phyloP scores from a whole-genome alignment of 768 basidiomycete species.

The Boletus rubescentipes region DNA sequence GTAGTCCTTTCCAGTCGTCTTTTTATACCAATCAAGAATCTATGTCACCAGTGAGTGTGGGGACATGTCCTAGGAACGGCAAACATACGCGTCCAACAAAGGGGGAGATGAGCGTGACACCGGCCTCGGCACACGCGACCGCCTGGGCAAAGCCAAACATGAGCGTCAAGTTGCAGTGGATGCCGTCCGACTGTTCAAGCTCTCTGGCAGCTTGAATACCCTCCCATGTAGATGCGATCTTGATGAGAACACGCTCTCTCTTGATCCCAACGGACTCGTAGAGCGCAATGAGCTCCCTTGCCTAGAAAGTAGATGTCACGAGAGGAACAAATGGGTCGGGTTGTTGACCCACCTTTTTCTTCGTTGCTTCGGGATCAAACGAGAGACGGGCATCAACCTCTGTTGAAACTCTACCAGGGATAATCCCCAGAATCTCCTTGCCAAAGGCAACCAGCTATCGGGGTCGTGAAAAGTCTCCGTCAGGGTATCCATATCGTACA shows the following conservation, averaged over 20 bases:
- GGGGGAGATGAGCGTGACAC: slow-evolving; percentile 94
- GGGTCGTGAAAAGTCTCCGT: neutral
- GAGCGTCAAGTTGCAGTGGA: slow-evolving; percentile 97
- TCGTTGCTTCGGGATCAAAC: slow-evolving; percentile 87
- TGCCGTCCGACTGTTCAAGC: slow-evolving; percentile 83
- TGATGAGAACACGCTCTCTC: slow-evolving; percentile 92
- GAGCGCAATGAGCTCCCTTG: slow-evolving; percentile 81
- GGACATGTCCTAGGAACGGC: neutral
- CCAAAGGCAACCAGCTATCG: slow-evolving; percentile 93
- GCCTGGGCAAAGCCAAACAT: slow-evolving; percentile 97
- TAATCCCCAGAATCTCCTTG: slow-evolving; percentile 86
- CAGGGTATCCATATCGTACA: neutral
- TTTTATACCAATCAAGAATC: slow-evolving; percentile 99
- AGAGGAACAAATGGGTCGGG: neutral
- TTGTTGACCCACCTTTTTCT: slow-evolving; percentile 58
- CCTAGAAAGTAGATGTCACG: slow-evolving; percentile 35
- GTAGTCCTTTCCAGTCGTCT: slow-evolving; percentile 77
- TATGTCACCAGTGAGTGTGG: slow-evolving; percentile 36
- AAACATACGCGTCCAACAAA: slow-evolving; percentile 88
- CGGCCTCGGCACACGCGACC: slow-evolving; percentile 95
- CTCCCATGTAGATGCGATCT: slow-evolving; percentile 98
- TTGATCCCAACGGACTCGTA: slow-evolving; percentile 88
- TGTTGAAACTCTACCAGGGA: slow-evolving; percentile 96
- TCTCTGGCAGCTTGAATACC: slow-evolving; percentile 97
- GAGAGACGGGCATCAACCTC: slow-evolving; percentile 97